phyloP scores from a whole-genome alignment of 345 rosid genomes.

The Mercurialis annua region DNA sequence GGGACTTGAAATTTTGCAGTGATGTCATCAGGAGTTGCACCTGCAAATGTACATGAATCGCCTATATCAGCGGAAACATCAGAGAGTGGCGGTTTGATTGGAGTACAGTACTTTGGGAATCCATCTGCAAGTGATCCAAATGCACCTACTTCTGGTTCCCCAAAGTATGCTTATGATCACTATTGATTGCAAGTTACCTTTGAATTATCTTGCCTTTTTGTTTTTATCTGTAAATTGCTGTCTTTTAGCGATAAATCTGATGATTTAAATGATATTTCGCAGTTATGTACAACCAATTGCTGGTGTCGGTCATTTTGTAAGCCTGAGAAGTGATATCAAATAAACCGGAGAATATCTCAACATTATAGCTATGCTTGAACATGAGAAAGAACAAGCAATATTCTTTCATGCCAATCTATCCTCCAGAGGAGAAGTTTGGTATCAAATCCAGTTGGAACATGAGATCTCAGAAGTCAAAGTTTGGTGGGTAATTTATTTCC shows the following conservation, averaged over 20 bases:
- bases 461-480: constrained; percentile 9
- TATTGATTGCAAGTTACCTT: neutral
- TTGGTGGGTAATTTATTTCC: constrained; percentile 32
- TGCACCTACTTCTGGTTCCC: constrained; percentile 37
- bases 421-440: constrained; percentile 8
- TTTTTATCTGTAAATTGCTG: neutral
- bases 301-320: constrained; percentile 39
- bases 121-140: constrained; percentile 39
- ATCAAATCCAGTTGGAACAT: constrained; percentile 8
- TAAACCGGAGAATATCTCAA: constrained; percentile 17
- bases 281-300: constrained; percentile 50
- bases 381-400: neutral
- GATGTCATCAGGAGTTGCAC: constrained; percentile 45
- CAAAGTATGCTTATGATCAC: constrained; percentile 37
- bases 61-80: constrained; percentile 42
- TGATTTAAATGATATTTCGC: constrained; percentile 15
- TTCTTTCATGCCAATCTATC: constrained; percentile 14
- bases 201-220: neutral
- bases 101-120: constrained; percentile 51
- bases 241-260: neutral
- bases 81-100: constrained; percentile 40
- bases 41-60: constrained; percentile 38
- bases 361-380: neutral
- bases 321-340: constrained; percentile 29
- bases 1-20: constrained; percentile 40